Evolutionary conservation across 169 alveolate genomes (phyloP).

Genomic region (Eimeria maxima): DNA sequence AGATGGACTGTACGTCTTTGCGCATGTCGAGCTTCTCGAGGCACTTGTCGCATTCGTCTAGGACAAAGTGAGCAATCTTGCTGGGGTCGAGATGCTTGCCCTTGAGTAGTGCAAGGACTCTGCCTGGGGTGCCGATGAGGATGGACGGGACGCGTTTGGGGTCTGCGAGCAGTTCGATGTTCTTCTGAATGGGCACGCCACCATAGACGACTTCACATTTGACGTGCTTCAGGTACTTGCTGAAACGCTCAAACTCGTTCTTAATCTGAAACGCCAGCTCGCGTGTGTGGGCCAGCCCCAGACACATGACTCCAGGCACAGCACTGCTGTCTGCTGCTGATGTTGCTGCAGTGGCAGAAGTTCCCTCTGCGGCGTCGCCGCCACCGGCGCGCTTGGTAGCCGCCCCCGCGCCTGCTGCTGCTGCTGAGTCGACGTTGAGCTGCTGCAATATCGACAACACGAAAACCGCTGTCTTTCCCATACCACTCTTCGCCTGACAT

Average conservation of each 20-base stretch:
- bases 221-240: slow-evolving; percentile 96
- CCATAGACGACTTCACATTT: slow-evolving; percentile 99
- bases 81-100: slow-evolving; percentile 96
- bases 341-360: slow-evolving; percentile 83
- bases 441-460: slow-evolving; percentile 98
- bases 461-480: slow-evolving; percentile 99
- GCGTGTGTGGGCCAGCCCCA: slow-evolving; percentile 99
- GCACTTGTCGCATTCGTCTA: slow-evolving; percentile 99
- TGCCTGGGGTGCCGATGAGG: slow-evolving; percentile 99
- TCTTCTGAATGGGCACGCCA: slow-evolving; percentile 97
- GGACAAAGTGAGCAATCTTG: slow-evolving; percentile 97
- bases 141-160: slow-evolving; percentile 97
- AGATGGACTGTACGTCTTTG: slow-evolving; percentile 99
- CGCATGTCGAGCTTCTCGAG: slow-evolving; percentile 99
- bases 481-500: slow-evolving; percentile 99
- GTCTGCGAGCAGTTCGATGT: slow-evolving; percentile 96
- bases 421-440: slow-evolving; percentile 93
- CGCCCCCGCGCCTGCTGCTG: slow-evolving; percentile 31
- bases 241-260: slow-evolving; percentile 98
- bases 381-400: slow-evolving; percentile 83
- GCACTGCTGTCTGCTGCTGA: slow-evolving; percentile 85
- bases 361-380: slow-evolving; percentile 85
- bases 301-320: slow-evolving; percentile 88
- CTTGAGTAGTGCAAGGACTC: slow-evolving; percentile 97
- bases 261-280: slow-evolving; percentile 99